Percentiles rank a stretch among this genome's conserved stretches.
These are phyloP conservation scores for Ottelia alismoides DNA, from an alignment of 106 monocot species.

Conservation along the genomic window DNA sequence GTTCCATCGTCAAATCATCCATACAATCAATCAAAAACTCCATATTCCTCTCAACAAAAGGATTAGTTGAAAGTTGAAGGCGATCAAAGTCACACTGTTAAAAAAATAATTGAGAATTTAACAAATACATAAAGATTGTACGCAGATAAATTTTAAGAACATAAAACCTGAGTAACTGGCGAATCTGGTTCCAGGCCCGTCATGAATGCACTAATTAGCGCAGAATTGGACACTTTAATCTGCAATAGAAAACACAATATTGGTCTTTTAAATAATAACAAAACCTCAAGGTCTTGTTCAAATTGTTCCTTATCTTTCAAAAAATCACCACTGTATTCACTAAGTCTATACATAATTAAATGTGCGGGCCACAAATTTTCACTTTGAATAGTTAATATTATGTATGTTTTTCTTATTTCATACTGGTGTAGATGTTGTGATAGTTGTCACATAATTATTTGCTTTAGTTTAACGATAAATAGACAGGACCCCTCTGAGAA, in stretches of 20 bases:
- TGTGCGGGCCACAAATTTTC: too few species aligned
- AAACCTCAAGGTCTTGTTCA: too few species aligned
- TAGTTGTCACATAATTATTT: too few species aligned
- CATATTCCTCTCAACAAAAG: constrained; percentile 93
- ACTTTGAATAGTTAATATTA: too few species aligned
- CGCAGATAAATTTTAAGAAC: background rate
- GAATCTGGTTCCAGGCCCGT: constrained; percentile 82
- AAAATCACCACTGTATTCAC: too few species aligned
- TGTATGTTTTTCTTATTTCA: too few species aligned
- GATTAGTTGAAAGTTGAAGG: constrained; percentile 65
- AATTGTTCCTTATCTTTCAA: too few species aligned
- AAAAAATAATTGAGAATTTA: background rate
- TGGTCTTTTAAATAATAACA: too few species aligned
- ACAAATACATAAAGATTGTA: background rate
- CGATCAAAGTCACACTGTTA: constrained; percentile 94
- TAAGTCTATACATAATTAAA: too few species aligned
- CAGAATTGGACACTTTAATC: constrained; percentile 97
- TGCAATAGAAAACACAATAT: constrained; percentile 4
- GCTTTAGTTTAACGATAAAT: too few species aligned
- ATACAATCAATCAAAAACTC: constrained; percentile 98
- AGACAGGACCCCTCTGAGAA: too few species aligned
- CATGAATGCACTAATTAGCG: constrained; percentile 95
- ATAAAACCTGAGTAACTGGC: constrained; percentile 68
- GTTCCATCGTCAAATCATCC: constrained; percentile 92
- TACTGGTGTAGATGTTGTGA: too few species aligned